Percentiles rank a stretch among this genome's conserved stretches.
Conservation (phyloP, 1,139 yeast genomes). For the Hansenula lynferdii region DNA sequence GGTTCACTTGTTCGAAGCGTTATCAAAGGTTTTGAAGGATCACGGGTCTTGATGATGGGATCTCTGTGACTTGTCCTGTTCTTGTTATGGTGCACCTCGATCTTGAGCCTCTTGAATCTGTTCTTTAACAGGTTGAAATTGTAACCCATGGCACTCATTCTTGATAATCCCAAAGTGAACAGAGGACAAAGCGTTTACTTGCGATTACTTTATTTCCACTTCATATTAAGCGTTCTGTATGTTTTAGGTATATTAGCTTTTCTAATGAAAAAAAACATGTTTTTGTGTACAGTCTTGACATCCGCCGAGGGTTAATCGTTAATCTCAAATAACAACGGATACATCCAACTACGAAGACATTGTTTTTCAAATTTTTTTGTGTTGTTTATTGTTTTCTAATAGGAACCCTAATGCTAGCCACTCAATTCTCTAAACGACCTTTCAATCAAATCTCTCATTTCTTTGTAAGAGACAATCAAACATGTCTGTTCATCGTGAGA, state of each 20-base stretch:
- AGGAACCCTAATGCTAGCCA: slow-evolving; percentile 17
- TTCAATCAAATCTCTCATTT: slow-evolving; percentile 68
- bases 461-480: slow-evolving; percentile 75
- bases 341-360: too few species aligned
- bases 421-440: slow-evolving; percentile 61
- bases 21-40: slow-evolving; percentile 33
- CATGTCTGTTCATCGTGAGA: slow-evolving; percentile 82
- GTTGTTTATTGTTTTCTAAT: not conserved
- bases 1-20: slow-evolving; percentile 34
- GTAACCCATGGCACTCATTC: slow-evolving; percentile 4
- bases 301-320: too few species aligned
- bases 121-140: slow-evolving; percentile 6
- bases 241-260: too few species aligned
- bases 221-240: too few species aligned
- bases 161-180: too few species aligned
- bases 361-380: not conserved
- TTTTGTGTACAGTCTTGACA: too few species aligned
- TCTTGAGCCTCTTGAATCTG: slow-evolving; percentile 28
- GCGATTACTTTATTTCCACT: too few species aligned
- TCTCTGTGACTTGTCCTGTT: slow-evolving; percentile 37
- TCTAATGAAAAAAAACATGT: too few species aligned
- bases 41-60: slow-evolving; percentile 36
- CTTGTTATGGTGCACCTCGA: slow-evolving; percentile 37
- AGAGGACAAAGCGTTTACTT: too few species aligned
- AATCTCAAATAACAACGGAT: too few species aligned